Evolutionary conservation across 176 grass and related monocot genomes (phyloP).

Genomic region (Hsuehochloa calcarea): DNA sequence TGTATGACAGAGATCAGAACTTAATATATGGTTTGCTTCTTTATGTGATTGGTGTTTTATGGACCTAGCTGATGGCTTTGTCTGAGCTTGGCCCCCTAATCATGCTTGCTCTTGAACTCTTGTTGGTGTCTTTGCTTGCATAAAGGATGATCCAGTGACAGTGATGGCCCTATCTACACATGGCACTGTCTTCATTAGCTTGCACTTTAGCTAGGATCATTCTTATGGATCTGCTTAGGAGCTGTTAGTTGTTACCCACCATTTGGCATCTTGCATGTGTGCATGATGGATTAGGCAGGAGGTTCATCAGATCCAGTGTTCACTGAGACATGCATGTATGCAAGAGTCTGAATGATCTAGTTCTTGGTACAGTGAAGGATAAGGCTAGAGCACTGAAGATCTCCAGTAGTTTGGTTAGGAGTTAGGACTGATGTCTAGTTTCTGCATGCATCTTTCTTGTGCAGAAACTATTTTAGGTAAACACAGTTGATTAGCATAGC

Average conservation of each 20-base stretch:
- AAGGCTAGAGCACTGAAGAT: neutral
- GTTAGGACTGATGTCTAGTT: neutral
- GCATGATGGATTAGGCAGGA: neutral
- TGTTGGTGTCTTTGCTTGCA: constrained; percentile 49
- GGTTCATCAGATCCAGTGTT: neutral
- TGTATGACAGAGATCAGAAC: constrained; percentile 27
- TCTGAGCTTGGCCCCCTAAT: constrained; percentile 26
- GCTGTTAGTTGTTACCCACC: neutral
- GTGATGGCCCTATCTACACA: constrained; percentile 10
- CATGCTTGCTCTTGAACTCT: constrained; percentile 40
- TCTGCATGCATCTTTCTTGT: neutral
- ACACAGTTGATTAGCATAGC: neutral
- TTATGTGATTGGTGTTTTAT: constrained; percentile 33
- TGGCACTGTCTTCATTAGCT: neutral
- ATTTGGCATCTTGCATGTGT: constrained; percentile 11
- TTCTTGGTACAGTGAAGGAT: neutral
- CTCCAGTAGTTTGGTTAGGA: neutral
- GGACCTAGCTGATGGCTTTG: neutral
- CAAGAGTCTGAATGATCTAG: neutral
- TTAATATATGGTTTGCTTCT: constrained; percentile 42
- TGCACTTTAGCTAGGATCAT: constrained; percentile 11
- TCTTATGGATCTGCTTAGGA: neutral
- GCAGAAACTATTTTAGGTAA: neutral
- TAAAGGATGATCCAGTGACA: constrained; percentile 25
- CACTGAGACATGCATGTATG: neutral